Conservation (phyloP, 2,329 filamentous ascomycete genomes). For the Blastomyces percursus region DNA sequence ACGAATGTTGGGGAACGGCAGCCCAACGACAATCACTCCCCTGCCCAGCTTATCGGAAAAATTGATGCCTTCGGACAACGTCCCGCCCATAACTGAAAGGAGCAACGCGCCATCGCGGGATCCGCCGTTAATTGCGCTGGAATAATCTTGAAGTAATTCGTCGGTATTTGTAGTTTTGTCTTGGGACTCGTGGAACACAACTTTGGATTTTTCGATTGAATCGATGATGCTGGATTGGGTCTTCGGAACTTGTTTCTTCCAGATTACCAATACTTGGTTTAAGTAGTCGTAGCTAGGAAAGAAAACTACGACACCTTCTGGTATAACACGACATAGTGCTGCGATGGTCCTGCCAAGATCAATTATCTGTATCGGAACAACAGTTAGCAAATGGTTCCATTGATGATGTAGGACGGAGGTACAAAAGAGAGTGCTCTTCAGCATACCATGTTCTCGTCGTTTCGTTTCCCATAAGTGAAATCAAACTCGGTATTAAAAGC, state of each 20-base stretch:
- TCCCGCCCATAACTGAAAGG: conserved; percentile 84
- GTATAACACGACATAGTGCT: conserved; percentile 60
- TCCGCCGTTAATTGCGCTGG: conserved; percentile 49
- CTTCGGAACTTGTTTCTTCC: conserved; percentile 40
- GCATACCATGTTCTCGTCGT: conserved; percentile 51
- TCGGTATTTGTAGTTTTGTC: conserved; percentile 43
- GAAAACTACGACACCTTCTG: conserved; percentile 86
- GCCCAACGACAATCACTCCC: conserved; percentile 78
- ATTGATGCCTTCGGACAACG: conserved; percentile 95
- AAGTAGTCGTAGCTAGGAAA: conserved; percentile 94
- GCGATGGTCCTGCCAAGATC: conserved; percentile 65
- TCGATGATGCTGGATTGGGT: conserved; percentile 21
- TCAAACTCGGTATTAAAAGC: conserved; percentile 53
- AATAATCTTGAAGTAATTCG: conserved; percentile 62
- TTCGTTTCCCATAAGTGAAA: conserved; percentile 74
- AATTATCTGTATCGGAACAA: conserved; percentile 38
- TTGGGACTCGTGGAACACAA: conserved; percentile 46
- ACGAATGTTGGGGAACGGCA: conserved; percentile 85
- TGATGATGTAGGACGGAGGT: not conserved
- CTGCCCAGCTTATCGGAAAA: conserved; percentile 85
- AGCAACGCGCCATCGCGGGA: conserved; percentile 61
- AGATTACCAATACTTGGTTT: conserved; percentile 55
- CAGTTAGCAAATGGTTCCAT: conserved; percentile 1
- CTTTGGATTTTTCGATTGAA: conserved; percentile 25
- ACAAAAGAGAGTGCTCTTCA: not conserved